A percentile compares a stretch with the other conserved stretches of the same genome.
Conservation (phyloP, 1,284 basidiomycete genomes). For the Phellinidium pouzarii region DNA sequence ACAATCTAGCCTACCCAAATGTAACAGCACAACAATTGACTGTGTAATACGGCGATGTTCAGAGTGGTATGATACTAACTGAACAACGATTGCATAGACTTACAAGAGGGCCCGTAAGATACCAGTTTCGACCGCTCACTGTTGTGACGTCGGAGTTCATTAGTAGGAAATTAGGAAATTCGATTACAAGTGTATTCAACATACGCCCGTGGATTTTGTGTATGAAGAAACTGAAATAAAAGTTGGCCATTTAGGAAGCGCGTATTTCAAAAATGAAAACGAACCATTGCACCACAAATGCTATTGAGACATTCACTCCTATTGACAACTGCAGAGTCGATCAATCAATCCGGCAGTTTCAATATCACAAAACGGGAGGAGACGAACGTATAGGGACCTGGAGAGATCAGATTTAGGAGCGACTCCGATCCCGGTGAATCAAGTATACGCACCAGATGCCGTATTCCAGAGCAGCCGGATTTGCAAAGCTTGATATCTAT, state of each 20-base stretch:
- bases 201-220: constrained; percentile 33
- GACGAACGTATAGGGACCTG: constrained; percentile 10
- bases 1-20: constrained; percentile 31
- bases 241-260: background rate
- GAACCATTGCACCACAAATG: constrained; percentile 16
- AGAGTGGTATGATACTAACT: background rate
- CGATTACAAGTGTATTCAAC: too few species aligned
- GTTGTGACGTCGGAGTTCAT: background rate
- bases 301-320: constrained; percentile 14
- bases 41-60: constrained; percentile 5
- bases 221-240: constrained; percentile 32
- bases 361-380: background rate
- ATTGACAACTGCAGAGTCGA: constrained; percentile 2
- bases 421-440: background rate
- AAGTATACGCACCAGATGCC: constrained; percentile 28
- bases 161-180: too few species aligned
- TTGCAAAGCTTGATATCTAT: constrained; percentile 32
- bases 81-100: constrained; percentile 6
- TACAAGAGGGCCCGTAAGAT: constrained; percentile 32
- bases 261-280: background rate
- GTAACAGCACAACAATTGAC: constrained; percentile 31
- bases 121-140: constrained; percentile 34
- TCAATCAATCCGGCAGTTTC: background rate
- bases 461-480: constrained; percentile 25
- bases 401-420: background rate